Percentiles rank a stretch among this genome's conserved stretches.
These are phyloP conservation scores for Psilocybe tampanensis DNA, from an alignment of 768 basidiomycete species.

Conservation along the genomic window DNA sequence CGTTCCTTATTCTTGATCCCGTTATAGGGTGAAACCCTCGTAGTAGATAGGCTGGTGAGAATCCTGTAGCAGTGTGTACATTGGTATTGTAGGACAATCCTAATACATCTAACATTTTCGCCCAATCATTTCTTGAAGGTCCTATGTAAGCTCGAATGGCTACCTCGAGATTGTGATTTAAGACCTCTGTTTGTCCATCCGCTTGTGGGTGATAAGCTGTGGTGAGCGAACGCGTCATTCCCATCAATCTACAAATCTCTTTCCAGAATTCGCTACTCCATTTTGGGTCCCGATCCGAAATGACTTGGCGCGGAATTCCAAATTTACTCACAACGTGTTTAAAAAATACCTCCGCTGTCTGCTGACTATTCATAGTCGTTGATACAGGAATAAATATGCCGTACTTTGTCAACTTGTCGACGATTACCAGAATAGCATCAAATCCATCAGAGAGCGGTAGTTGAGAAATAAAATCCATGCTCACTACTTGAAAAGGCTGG, in stretches of 20 bases:
- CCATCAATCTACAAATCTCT: conserved; percentile 21
- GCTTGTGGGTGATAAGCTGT: conserved; percentile 40
- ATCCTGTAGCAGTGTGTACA: conserved; percentile 23
- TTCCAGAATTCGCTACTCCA: conserved; percentile 30
- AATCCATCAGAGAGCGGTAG: no score
- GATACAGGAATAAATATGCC: conserved; percentile 19
- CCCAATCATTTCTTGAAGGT: conserved; percentile 25
- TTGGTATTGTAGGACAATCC: conserved; percentile 33
- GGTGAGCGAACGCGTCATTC: conserved; percentile 21
- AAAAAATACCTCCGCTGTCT: conserved; percentile 24
- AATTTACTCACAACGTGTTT: conserved; percentile 22
- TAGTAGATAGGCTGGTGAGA: conserved; percentile 28
- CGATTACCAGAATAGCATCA: conserved; percentile 27
- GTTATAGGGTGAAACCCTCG: conserved; percentile 27
- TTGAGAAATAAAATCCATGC: no score
- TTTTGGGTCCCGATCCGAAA: conserved; percentile 19
- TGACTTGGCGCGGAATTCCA: conserved; percentile 23
- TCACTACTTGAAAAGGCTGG: conserved; percentile 21
- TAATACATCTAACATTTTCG: conserved; percentile 24
- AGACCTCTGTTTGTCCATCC: conserved; percentile 32
- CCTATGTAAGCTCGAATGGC: conserved; percentile 30
- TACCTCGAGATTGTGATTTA: conserved; percentile 30
- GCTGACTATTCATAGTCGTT: conserved; percentile 15
- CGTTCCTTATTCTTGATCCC: not conserved
- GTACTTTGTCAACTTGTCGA: conserved; percentile 27